A percentile compares a stretch with the other conserved stretches of the same genome.
Conservation (phyloP, 495 filamentous ascomycete genomes). For the Jackrogersella minutella region DNA sequence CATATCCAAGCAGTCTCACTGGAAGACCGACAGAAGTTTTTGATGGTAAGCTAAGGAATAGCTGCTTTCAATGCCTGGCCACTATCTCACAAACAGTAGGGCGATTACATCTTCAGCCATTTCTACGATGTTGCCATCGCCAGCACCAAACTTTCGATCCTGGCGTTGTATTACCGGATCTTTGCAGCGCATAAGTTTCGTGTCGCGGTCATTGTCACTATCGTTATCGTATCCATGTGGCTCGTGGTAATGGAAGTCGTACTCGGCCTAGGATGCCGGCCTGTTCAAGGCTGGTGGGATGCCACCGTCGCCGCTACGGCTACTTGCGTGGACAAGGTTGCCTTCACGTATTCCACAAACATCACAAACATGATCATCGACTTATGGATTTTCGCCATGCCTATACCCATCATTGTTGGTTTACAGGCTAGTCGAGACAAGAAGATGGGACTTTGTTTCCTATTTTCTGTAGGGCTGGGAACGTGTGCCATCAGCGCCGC, state of each 20-base stretch:
- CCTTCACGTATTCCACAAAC: conserved; percentile 49
- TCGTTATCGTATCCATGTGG: conserved; percentile 31
- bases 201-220: conserved; percentile 21
- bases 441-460: conserved; percentile 50
- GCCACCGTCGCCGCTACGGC: conserved; percentile 24
- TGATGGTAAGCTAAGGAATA: conserved; percentile 22
- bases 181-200: conserved; percentile 32
- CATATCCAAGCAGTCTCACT: conserved; percentile 34
- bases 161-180: conserved; percentile 43
- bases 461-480: conserved; percentile 54
- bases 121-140: conserved; percentile 46
- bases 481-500: conserved; percentile 52
- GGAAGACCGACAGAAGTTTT: conserved; percentile 17
- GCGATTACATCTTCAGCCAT: conserved; percentile 45
- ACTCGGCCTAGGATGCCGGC: conserved; percentile 44
- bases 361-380: conserved; percentile 49
- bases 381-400: conserved; percentile 52
- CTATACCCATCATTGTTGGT: conserved; percentile 46
- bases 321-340: conserved; percentile 46
- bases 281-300: conserved; percentile 49
- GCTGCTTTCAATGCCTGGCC: background rate
- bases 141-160: conserved; percentile 43
- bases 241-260: conserved; percentile 43
- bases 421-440: conserved; percentile 43
- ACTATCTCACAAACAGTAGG: conserved; percentile 14